Base-by-base conservation (phyloP, 2,329 filamentous ascomycete genomes). In the Ceratocystis alfenasii region DNA sequence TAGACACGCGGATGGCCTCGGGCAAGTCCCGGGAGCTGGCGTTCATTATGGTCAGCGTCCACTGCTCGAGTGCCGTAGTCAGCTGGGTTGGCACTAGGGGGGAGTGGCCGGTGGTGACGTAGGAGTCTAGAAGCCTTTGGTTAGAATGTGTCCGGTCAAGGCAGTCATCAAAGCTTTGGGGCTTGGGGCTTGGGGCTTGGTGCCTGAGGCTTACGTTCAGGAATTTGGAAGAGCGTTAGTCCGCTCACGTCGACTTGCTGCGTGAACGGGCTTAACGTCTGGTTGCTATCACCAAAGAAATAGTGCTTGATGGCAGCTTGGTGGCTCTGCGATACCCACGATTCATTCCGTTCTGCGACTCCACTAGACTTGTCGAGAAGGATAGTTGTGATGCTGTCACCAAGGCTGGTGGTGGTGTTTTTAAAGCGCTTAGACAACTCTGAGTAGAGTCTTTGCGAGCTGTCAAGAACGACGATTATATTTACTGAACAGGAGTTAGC, bases 281-380 rank as follows among this genome's bases (percentile, higher is more conserved):
- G 83, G 68, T 84, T 86, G 1, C 82, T 76, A 69, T 89, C 87
- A 8, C 94, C 94, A 73, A 96, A 99, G 78, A 99, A 99, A 75
- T 99, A 99, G 71, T 92, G 87, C 70, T 88, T 87, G 64, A 96
- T 91, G 63, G 88, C 83, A 0, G 87, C 83, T 71, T 95, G 89
- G 57, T 88, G 83, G 4, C 84, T 77, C 17, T 85, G 81, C 71
- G 89, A 88, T 80, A 92, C 84, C 74, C 90, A 95, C 0, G 77
- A 73, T 46, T 87, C 83, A 69, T 91, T 87, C 61, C 90, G 83
- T 71, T 89, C 84, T 1, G 89, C 89, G 46, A 89, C 91, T 28
- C 94, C 94, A 45, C 90, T 89, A 0, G 91, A 95, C 73, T 90
- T 91, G 68, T 91, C 85, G 12, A 99, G 80, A 66, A 86, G 85